Base-by-base conservation (phyloP, 208 protist species). In the Naegleria gruberi region DNA sequence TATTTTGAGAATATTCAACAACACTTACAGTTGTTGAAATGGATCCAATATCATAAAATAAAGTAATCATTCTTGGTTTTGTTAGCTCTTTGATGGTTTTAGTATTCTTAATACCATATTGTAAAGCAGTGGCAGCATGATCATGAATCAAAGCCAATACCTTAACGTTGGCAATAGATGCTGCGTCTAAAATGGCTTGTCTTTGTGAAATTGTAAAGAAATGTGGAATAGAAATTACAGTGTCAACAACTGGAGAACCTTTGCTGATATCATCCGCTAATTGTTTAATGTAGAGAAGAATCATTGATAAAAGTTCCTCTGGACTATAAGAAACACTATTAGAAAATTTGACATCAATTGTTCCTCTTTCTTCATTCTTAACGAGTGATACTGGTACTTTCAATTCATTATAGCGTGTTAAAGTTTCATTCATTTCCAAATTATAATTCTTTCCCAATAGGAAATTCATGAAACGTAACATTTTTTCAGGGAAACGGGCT, bases 151-250 rank as follows among this genome's bases (percentile, higher is more conserved):
- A 91, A 23, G 95, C 94, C 42, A 97, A 87, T 0, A 97, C 94
- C 37, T 95, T 95, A 30, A 98, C 87, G 34, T 96, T 95, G 4
- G 93, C 94, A 15, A 98, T 89, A 4, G 94, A 92, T 0, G 95
- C 97, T 5, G 96, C 95, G 47, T 98, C 96, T 23, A 97, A 82
- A 89, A 98, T 82, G 19, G 96, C 93, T 91, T 97, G 95, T 30
- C 96, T 94, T 90, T 98, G 92, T 44, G 93, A 89, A 6, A 95
- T 89, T 4, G 94, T 95, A n/a, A 95, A 95, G 91, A 95, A 94
- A 90, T 94, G 96, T 34, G 97, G 97, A 83, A 97, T 94, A 34
- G 97, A 97, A 47, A 98, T 92, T 0, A 98, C 97, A 40, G 95
- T 90, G 65, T 94, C 94, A 42, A 93, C 92, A 5, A 96, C 94